These are phyloP conservation scores for Stenocarpella maydis DNA, from an alignment of 2,329 filamentous ascomycete species.

Conservation along the genomic window DNA sequence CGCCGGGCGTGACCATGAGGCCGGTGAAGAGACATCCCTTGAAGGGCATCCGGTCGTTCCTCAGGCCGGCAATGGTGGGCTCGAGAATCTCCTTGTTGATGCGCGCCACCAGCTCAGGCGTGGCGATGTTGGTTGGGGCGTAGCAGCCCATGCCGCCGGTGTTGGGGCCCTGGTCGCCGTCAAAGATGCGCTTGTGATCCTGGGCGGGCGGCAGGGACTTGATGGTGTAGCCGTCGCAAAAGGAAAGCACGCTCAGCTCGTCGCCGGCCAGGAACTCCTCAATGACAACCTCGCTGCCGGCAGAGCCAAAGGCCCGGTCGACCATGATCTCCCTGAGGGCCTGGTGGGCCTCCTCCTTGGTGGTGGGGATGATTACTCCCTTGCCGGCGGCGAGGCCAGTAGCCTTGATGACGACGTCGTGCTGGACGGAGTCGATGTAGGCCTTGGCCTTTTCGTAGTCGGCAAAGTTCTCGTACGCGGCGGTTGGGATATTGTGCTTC, in stretches of 20 bases:
- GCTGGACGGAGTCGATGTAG: constrained; percentile 76
- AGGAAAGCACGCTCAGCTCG: constrained; percentile 89
- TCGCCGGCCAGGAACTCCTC: constrained; percentile 93
- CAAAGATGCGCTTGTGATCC: constrained; percentile 94
- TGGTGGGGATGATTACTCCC: constrained; percentile 87
- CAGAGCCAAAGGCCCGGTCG: constrained; percentile 82
- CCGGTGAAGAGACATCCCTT: constrained; percentile 84
- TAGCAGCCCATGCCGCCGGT: constrained; percentile 99
- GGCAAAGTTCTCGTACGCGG: constrained; percentile 88
- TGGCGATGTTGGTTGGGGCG: constrained; percentile 84
- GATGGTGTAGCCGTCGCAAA: constrained; percentile 88
- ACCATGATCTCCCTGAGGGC: constrained; percentile 92
- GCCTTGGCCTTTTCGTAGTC: constrained; percentile 75
- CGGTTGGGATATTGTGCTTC: constrained; percentile 87
- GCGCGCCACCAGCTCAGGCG: constrained; percentile 75
- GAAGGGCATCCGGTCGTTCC: constrained; percentile 77
- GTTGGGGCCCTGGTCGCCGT: constrained; percentile 90
- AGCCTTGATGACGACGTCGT: constrained; percentile 92
- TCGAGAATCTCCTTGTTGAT: constrained; percentile 86
- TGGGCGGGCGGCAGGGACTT: constrained; percentile 88
- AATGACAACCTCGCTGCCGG: constrained; percentile 91
- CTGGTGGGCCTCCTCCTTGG: constrained; percentile 81
- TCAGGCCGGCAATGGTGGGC: constrained; percentile 90
- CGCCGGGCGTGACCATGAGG: constrained; percentile 87
- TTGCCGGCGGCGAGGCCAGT: constrained; percentile 92